phyloP scores from a whole-genome alignment of 2,329 filamentous ascomycete species.

The Zopfia rhizophila region DNA sequence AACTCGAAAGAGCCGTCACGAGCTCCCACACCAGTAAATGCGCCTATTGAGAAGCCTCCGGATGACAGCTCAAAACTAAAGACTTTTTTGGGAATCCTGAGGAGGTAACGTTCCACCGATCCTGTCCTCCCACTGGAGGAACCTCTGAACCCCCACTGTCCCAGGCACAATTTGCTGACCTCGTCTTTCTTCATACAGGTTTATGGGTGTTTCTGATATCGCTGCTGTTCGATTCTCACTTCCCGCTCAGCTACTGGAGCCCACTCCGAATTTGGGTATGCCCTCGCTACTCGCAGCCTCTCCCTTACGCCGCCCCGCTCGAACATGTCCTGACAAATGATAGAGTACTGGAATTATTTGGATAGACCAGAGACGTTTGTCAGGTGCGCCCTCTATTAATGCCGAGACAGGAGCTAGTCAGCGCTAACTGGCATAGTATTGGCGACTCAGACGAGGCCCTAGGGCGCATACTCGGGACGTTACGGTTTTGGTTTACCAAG shows the following conservation, averaged over 20 bases:
- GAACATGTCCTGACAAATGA: slow-evolving; percentile 33
- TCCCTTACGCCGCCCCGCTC: slow-evolving; percentile 4
- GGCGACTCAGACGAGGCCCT: slow-evolving; percentile 91
- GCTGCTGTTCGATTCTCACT: slow-evolving; percentile 95
- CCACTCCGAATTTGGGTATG: slow-evolving; percentile 86
- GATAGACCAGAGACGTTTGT: slow-evolving; percentile 93
- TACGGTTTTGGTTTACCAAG: slow-evolving; percentile 99
- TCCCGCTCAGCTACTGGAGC: slow-evolving; percentile 93
- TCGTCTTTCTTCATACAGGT: slow-evolving; percentile 64
- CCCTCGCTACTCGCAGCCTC: slow-evolving; percentile 9
- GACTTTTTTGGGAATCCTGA: slow-evolving; percentile 87
- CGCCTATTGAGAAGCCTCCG: slow-evolving; percentile 63
- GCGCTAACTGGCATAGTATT: slow-evolving; percentile 64
- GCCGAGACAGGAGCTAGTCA: not conserved
- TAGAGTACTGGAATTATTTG: slow-evolving; percentile 98
- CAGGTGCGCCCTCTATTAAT: slow-evolving; percentile 55
- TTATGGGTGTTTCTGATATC: slow-evolving; percentile 95
- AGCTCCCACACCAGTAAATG: slow-evolving; percentile 46
- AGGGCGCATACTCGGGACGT: slow-evolving; percentile 92
- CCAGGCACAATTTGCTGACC: slow-evolving; percentile 9
- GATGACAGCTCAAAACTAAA: slow-evolving; percentile 90
- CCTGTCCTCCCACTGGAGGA: not conserved
- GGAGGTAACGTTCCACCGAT: slow-evolving; percentile 71
- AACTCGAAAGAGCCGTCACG: slow-evolving; percentile 49
- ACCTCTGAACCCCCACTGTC: slow-evolving; percentile 2